These are phyloP conservation scores for Alliaria petiolata DNA, from an alignment of 345 rosid genomes.

Conservation along the genomic window DNA sequence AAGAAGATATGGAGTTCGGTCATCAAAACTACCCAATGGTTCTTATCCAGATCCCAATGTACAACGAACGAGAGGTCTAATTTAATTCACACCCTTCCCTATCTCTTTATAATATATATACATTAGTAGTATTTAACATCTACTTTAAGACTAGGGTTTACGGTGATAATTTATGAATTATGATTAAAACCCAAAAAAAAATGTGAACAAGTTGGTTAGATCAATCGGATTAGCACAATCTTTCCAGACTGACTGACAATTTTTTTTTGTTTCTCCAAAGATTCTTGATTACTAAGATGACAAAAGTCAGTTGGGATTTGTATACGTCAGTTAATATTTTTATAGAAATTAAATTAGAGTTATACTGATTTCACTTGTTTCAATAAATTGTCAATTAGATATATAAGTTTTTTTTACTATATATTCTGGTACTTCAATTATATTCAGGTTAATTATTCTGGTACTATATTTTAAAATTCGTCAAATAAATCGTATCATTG, in stretches of 20 bases:
- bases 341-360: neutral
- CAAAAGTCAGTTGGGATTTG: neutral
- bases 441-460: too few relatives aligned
- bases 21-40: constrained; percentile 26
- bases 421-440: too few relatives aligned
- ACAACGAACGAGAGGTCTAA: constrained; percentile 21
- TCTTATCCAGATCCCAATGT: constrained; percentile 25
- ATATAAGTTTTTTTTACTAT: neutral
- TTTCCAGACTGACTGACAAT: neutral
- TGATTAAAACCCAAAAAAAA: neutral
- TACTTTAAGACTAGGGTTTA: neutral
- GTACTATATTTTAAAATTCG: neutral
- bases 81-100: neutral
- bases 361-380: neutral
- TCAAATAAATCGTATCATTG: neutral
- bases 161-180: neutral
- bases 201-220: neutral
- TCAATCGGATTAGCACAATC: neutral
- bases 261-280: too few relatives aligned
- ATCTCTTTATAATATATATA: neutral
- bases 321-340: neutral
- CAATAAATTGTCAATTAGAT: neutral
- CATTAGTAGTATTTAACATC: too few relatives aligned
- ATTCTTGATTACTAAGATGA: neutral
- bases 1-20: constrained; percentile 46